Base-by-base conservation (phyloP, 78 protist species). In the Dictyostelium capitatum region DNA sequence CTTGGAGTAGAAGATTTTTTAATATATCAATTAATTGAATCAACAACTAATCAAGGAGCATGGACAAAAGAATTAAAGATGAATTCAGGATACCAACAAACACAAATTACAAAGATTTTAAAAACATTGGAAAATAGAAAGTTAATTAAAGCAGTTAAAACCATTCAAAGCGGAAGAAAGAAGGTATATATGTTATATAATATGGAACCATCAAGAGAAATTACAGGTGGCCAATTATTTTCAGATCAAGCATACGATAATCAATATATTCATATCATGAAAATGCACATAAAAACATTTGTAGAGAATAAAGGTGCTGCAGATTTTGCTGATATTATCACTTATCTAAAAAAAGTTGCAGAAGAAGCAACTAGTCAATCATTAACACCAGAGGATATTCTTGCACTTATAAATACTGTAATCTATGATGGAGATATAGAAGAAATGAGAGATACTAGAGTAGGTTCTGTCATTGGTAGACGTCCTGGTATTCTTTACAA, bases 111-210 rank as follows among this genome's bases (percentile, higher is more conserved):
- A 50, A 94, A 95, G 92, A 72, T 79, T 1, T 81, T 95, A 14
- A 91, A 85, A 28, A 50, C 72, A 23, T 69, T 96, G 2, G 97
- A 96, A 53, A 15, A 25, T 41, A 84, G 95, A 53, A 91, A 91
- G 46, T 37, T 96, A 11, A 65, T 96, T 50, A 95, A 95, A 50
- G 73, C 87, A 9, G 94, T 94, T 25, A 96, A 96, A 57, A 70
- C 95, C 14, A 82, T 95, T 51, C 54, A 75, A 23, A 90, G 78
- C 23, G 92, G 89, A 47, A 83, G 89, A 59, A 77, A 95, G 84
- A 94, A 91, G 62, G 80, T 96, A 20, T 96, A 89, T 53, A 96
- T 96, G 95, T 89, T 87, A 19, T 79, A n/a, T 51, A 87, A 75
- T 62, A 50, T 96, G 50, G 97, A 94, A 57, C 98, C 98, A 30